phyloP scores from a whole-genome alignment of 306 rosid genomes.

The Inga oerstediana region DNA sequence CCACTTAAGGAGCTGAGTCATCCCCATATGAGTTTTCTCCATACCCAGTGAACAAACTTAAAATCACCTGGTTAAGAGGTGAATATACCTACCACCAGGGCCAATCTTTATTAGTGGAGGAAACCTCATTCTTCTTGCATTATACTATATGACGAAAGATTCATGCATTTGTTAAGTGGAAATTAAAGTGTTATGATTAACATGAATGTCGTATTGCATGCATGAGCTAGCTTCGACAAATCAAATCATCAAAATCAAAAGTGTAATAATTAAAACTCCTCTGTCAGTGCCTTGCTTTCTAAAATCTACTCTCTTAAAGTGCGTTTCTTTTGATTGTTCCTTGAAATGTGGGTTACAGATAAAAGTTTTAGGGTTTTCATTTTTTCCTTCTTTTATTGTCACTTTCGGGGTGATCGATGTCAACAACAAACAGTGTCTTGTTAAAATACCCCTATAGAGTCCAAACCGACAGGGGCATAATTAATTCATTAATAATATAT shows the following conservation, averaged over 20 bases:
- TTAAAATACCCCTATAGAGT: background rate
- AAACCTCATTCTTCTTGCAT: background rate
- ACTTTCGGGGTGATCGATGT: background rate
- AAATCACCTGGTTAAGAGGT: background rate
- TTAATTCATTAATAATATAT: background rate
- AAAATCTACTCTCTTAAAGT: background rate
- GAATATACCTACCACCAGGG: no score
- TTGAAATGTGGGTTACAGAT: slow-evolving; percentile 2
- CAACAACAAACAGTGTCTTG: background rate
- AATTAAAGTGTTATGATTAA: background rate
- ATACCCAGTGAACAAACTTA: no score
- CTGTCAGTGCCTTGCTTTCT: background rate
- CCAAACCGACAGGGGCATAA: background rate
- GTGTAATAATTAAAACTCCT: background rate
- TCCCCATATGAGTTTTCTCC: no score
- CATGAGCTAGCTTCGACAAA: background rate
- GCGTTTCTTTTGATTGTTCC: background rate
- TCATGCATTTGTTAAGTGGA: background rate
- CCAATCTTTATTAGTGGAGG: background rate
- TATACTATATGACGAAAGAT: background rate
- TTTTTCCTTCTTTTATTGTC: background rate
- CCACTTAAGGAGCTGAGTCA: no score
- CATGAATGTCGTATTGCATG: background rate
- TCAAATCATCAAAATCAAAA: background rate
- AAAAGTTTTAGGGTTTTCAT: background rate